These are phyloP conservation scores for Solanum piurae DNA, from an alignment of 257 asterid genomes.

Conservation along the genomic window DNA sequence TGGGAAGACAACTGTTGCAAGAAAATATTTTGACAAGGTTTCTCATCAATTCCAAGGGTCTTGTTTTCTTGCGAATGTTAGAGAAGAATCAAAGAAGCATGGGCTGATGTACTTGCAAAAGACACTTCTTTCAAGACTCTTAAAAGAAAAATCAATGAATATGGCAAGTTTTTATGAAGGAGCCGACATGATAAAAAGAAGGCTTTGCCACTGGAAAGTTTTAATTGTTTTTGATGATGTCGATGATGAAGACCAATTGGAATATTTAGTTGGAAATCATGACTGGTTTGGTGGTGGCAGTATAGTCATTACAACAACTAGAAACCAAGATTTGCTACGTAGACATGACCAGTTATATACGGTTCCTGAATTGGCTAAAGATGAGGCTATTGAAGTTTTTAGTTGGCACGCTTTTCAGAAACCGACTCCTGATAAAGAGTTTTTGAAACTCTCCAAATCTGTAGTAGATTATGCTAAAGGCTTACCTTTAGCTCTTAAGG, in stretches of 20 bases:
- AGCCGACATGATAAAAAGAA: background rate
- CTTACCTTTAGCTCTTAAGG: too few species aligned
- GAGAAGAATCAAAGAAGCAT: background rate
- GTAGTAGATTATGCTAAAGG: too few species aligned
- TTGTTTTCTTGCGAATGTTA: background rate
- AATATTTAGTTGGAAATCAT: background rate
- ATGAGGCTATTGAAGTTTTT: background rate
- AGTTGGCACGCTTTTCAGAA: background rate
- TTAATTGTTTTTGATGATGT: background rate
- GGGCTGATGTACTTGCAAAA: background rate
- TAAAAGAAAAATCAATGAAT: background rate
- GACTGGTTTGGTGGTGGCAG: constrained; percentile 1
- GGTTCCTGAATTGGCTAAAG: background rate
- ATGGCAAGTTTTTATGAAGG: background rate
- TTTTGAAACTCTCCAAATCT: background rate
- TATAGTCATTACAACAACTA: background rate
- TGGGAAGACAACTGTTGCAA: constrained; percentile 7
- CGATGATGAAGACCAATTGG: background rate
- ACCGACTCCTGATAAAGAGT: background rate
- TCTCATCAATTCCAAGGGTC: background rate
- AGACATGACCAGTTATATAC: background rate
- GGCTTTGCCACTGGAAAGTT: background rate
- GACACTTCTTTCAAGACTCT: background rate
- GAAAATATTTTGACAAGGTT: background rate
- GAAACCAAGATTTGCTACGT: background rate